Evolutionary conservation across 805 yeast genomes (phyloP), one percentile per base, ranked within the genome.

Genomic region (Saccharomycopsis amapae): DNA sequence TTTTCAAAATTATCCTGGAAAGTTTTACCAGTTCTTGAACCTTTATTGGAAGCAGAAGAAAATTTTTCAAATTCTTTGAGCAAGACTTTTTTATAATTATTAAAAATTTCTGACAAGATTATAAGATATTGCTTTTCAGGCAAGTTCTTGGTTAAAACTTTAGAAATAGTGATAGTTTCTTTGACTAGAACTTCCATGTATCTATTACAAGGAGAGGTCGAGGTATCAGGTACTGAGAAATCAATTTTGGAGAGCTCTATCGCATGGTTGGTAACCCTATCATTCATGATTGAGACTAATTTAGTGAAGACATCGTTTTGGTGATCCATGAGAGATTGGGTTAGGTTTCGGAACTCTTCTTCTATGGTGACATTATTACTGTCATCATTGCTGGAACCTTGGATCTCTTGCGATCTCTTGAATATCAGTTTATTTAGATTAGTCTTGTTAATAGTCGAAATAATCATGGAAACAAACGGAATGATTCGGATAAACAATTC

Each of bases 231-330:
- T 15, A 62, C 62, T 2, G 76, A 63, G 78, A 81, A 78, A 53
- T 80, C 70, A 9, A 72, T 67, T 18, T 59, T 60, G 12, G 63
- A 56, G 2, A 81, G 66, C 3, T 73, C 65, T n/a, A 59, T 55
- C 44, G 81, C 68, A 56, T 79, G 82, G 31, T 60, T 63, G 1
- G 62, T 54, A 1, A 80, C 73, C 45, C 85, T 72, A 49, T 81
- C 89, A 35, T 70, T 67, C 89, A 83, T 82, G 15, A 83, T 73
- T 2, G 80, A 70, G n/a, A 82, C 75, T 37, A 84, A 66, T 57
- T 82, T 82, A 36, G 74, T 64, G 50, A 76, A 75, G 12, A 84
- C 68, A 52, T 81, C 85, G 42, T 65, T 68, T 48, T 79, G 79
- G 53, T 83, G 90, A 46, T 78, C 83, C 38, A 65, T 67, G 56